Conservation (phyloP, 176 grass and related monocot genomes). For the Oryza nivara region DNA sequence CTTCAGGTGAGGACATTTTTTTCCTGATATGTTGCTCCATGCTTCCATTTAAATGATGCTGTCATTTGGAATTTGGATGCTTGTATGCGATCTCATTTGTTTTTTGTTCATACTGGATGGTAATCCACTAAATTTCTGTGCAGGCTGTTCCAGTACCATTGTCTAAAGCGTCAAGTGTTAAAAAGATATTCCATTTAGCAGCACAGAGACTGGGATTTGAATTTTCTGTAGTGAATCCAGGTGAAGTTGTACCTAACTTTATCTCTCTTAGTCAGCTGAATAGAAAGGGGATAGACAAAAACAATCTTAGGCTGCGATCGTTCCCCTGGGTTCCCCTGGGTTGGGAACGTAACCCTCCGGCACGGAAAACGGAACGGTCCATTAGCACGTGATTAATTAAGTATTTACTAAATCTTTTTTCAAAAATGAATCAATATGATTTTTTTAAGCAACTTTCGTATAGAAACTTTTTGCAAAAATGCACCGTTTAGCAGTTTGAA, state of each 20-base stretch:
- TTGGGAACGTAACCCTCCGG: no score
- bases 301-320: not conserved
- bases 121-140: conserved; percentile 37
- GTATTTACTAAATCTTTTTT: no score
- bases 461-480: no score
- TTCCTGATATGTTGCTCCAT: conserved; percentile 8
- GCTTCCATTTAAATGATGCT: not conserved
- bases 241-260: conserved; percentile 30
- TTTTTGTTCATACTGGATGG: conserved; percentile 25
- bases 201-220: conserved; percentile 80
- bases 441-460: no score
- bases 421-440: no score
- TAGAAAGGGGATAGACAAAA: not conserved
- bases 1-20: conserved; percentile 70
- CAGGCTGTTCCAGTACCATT: conserved; percentile 78
- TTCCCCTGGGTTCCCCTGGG: no score
- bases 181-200: conserved; percentile 89
- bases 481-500: no score
- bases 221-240: conserved; percentile 74
- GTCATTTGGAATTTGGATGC: not conserved
- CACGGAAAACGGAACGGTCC: no score
- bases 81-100: not conserved
- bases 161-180: conserved; percentile 60
- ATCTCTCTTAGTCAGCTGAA: not conserved
- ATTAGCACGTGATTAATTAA: no score